A percentile compares a stretch with the other conserved stretches of the same genome.
phyloP scores from a whole-genome alignment of 805 yeast species.

The Sugiyamaella boreocaroliniensis region DNA sequence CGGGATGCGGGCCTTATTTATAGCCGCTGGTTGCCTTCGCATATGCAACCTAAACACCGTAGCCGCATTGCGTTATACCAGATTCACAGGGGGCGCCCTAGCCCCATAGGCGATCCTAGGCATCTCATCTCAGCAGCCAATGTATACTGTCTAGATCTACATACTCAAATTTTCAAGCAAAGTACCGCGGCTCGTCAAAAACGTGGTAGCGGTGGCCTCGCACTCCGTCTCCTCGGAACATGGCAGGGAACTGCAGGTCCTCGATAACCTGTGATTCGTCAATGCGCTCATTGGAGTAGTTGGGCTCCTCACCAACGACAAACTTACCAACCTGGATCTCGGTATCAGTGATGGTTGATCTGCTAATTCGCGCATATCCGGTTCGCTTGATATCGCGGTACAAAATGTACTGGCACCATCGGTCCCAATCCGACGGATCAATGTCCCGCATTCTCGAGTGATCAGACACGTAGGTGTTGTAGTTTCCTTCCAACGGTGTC shows the following conservation, averaged over 20 bases:
- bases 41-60: no score
- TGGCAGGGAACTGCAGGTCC: slow-evolving; percentile 65
- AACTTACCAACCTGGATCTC: slow-evolving; percentile 95
- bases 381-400: slow-evolving; percentile 80
- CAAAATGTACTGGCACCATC: slow-evolving; percentile 97
- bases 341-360: slow-evolving; percentile 93
- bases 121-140: no score
- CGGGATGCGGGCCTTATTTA: no score
- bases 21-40: no score
- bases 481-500: slow-evolving; percentile 80
- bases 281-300: slow-evolving; percentile 52
- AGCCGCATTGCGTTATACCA: no score
- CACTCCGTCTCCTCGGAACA: slow-evolving; percentile 84
- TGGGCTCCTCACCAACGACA: slow-evolving; percentile 43
- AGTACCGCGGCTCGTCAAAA: slow-evolving; percentile 88
- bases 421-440: slow-evolving; percentile 88
- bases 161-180: slow-evolving; percentile 7
- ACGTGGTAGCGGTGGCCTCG: slow-evolving; percentile 93
- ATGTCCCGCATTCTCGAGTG: slow-evolving; percentile 85
- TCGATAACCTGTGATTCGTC: slow-evolving; percentile 51
- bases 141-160: no score
- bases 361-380: slow-evolving; percentile 88
- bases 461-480: slow-evolving; percentile 83
- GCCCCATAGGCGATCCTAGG: no score
- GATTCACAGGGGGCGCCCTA: no score